Conservation (phyloP, 192 early-diverging fungal genomes). For the Fimicolochytrium jonesii region DNA sequence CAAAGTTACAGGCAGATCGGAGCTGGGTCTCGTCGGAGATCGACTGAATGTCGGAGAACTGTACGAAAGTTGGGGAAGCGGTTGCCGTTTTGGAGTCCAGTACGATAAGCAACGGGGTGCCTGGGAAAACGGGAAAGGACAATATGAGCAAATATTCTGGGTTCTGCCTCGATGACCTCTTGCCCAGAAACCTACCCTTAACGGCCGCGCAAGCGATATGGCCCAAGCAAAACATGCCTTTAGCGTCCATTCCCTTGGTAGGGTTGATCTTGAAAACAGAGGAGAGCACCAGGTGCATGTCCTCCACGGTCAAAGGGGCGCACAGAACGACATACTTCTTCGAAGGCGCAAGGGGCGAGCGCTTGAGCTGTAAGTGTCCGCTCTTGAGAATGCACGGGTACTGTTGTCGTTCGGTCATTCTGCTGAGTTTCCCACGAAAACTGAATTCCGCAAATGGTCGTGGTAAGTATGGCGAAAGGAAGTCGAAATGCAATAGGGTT, state of each 20-base stretch:
- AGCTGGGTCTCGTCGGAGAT: slow-evolving; percentile 19
- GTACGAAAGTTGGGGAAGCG: slow-evolving; percentile 28
- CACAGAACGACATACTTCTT: slow-evolving; percentile 19
- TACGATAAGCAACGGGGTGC: slow-evolving; percentile 17
- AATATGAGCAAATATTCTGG: too few species aligned
- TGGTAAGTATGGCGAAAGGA: too few species aligned
- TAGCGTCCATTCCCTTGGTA: background rate
- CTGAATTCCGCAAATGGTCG: too few species aligned
- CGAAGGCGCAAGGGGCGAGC: background rate
- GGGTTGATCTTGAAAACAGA: slow-evolving; percentile 14
- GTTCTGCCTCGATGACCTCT: too few species aligned
- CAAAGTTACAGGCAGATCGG: slow-evolving; percentile 31
- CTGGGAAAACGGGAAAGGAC: too few species aligned
- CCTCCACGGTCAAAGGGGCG: background rate
- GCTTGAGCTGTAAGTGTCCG: slow-evolving; percentile 9
- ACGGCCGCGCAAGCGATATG: slow-evolving; percentile 20
- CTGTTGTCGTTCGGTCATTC: background rate
- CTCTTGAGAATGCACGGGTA: slow-evolving; percentile 15
- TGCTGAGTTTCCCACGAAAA: too few species aligned
- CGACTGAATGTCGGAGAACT: slow-evolving; percentile 19
- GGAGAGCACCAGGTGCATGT: slow-evolving; percentile 7
- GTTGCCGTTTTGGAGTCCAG: background rate
- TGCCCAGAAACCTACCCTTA: background rate
- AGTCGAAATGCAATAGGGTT: too few species aligned
- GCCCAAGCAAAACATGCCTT: slow-evolving; percentile 7